phyloP scores from a whole-genome alignment of 306 rosid species.

The Prunus fruticosa region DNA sequence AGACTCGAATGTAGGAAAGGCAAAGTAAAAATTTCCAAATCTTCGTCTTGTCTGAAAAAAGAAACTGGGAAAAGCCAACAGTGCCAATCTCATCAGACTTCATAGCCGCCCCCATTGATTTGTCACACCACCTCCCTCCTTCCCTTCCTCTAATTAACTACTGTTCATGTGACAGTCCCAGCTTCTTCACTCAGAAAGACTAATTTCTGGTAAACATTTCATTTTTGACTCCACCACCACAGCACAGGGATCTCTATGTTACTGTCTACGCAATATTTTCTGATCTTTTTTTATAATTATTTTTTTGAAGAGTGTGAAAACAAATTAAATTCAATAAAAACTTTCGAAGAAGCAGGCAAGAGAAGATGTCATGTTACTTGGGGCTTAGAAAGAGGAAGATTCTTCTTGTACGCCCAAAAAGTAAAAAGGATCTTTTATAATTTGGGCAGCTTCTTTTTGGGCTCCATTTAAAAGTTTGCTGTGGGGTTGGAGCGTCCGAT shows the following conservation, averaged over 20 bases:
- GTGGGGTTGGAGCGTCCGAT: not conserved
- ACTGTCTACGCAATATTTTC: not conserved
- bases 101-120: slow-evolving; percentile 15
- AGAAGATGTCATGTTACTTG: not conserved
- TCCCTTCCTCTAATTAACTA: not conserved
- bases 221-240: not conserved
- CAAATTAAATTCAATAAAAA: not conserved
- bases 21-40: slow-evolving; percentile 10
- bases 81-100: slow-evolving; percentile 13
- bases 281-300: not conserved
- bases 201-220: slow-evolving; percentile 1
- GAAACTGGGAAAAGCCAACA: slow-evolving; percentile 2
- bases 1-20: slow-evolving; percentile 7
- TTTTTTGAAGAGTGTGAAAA: not conserved
- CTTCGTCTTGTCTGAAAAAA: slow-evolving; percentile 18
- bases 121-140: not conserved
- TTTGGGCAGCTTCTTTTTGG: not conserved
- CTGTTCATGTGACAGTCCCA: slow-evolving; percentile 12
- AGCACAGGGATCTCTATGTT: slow-evolving; percentile 2
- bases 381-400: not conserved
- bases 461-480: not conserved
- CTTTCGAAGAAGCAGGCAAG: no score
- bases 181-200: not conserved
- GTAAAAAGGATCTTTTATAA: not conserved
- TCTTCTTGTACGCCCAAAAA: not conserved